phyloP scores from a whole-genome alignment of 1,284 basidiomycete species.

The Heterobasidion occidentale region DNA sequence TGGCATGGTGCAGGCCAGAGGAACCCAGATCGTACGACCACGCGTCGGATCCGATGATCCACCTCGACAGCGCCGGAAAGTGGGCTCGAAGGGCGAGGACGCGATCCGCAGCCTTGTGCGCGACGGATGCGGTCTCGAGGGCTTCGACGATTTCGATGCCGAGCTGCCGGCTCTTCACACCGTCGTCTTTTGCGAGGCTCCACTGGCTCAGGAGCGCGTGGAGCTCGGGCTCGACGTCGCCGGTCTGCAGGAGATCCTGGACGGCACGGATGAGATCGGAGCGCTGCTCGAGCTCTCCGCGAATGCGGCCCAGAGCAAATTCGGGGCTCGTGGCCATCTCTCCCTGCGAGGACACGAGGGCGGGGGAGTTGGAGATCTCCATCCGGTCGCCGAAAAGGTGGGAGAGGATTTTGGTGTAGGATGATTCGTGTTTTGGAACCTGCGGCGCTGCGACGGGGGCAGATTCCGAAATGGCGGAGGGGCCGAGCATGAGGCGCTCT shows the following conservation, averaged over 20 bases:
- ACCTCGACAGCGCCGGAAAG: conserved; percentile 68
- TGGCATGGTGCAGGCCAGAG: conserved; percentile 93
- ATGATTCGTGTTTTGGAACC: conserved; percentile 82
- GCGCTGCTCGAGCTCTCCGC: conserved; percentile 73
- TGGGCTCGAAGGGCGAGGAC: conserved; percentile 55
- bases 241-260: conserved; percentile 48
- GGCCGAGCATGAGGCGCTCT: conserved; percentile 39
- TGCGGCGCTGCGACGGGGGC: conserved; percentile 34
- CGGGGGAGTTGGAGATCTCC: conserved; percentile 81
- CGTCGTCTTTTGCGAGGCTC: conserved; percentile 63
- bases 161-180: conserved; percentile 48
- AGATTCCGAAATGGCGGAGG: conserved; percentile 15
- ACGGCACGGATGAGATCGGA: conserved; percentile 56
- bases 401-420: conserved; percentile 86
- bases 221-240: conserved; percentile 44
- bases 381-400: conserved; percentile 82
- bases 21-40: conserved; percentile 97
- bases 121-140: conserved; percentile 38
- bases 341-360: conserved; percentile 62
- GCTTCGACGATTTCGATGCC: conserved; percentile 52
- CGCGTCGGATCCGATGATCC: conserved; percentile 97
- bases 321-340: conserved; percentile 81
- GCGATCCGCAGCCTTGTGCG: conserved; percentile 39
- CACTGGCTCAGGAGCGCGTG: conserved; percentile 71
- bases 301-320: conserved; percentile 88